Evolutionary conservation across 1,284 basidiomycete genomes (phyloP).

Genomic region (Cerioporus squamosus): DNA sequence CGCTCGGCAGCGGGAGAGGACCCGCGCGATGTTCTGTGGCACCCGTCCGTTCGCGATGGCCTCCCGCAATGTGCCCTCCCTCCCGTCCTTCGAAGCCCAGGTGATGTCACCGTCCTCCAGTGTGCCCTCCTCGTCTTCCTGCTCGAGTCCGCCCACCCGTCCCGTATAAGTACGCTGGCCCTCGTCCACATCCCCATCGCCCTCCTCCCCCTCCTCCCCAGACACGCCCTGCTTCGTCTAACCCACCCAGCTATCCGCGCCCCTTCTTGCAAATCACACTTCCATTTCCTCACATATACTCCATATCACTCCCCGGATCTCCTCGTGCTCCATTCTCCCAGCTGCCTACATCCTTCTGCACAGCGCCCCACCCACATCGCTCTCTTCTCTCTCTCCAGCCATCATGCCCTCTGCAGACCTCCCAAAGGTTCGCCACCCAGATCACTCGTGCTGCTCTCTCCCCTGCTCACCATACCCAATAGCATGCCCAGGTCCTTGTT

Average conservation of each 20-base stretch:
- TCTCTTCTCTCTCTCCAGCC: not conserved
- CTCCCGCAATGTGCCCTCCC: not conserved
- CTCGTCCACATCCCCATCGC: too few relatives aligned
- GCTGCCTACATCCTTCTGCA: too few relatives aligned
- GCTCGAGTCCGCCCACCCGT: too few relatives aligned
- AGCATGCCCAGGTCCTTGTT: conserved; percentile 47
- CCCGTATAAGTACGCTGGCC: not conserved
- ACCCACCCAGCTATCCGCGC: not conserved
- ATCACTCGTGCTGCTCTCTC: not conserved
- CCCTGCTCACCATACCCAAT: not conserved
- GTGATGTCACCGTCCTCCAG: too few relatives aligned
- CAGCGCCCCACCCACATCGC: too few relatives aligned
- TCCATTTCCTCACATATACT: not conserved
- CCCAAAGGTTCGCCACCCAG: conserved; percentile 18
- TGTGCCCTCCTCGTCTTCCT: too few relatives aligned
- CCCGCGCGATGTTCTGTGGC: not conserved
- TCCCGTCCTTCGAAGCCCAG: not conserved
- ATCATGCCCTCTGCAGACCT: conserved; percentile 25
- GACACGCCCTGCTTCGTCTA: not conserved
- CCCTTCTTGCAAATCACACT: not conserved
- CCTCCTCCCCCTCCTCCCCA: not conserved
- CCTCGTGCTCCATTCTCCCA: not conserved
- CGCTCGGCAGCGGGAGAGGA: too few relatives aligned
- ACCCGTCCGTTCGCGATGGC: not conserved
- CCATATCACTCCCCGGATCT: not conserved